Conservation (phyloP, 306 rosid genomes). For the Trifolium subterraneum region DNA sequence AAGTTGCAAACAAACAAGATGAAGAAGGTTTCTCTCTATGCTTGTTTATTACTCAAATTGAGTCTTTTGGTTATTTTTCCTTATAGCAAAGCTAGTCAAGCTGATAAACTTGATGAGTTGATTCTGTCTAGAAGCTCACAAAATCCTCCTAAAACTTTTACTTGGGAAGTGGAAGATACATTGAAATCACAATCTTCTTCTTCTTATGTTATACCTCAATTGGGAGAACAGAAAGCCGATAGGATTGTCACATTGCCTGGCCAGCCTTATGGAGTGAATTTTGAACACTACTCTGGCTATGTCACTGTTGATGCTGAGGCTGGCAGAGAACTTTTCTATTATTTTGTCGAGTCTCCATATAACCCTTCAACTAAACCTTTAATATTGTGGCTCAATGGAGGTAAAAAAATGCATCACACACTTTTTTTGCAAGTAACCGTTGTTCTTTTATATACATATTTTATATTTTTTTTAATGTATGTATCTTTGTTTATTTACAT, state of each 20-base stretch:
- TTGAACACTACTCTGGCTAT: conserved; percentile 67
- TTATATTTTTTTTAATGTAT: not conserved
- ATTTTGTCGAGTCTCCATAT: conserved; percentile 62
- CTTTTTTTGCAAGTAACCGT: not conserved
- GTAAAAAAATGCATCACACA: conserved; percentile 36
- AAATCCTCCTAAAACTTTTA: conserved; percentile 17
- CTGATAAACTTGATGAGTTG: conserved; percentile 49
- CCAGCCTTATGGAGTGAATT: conserved; percentile 59
- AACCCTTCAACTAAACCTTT: conserved; percentile 52
- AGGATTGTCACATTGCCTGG: conserved; percentile 62
- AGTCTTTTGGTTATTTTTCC: conserved; percentile 40
- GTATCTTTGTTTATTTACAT: not conserved
- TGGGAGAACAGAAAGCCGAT: conserved; percentile 44
- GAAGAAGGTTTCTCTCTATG: conserved; percentile 32
- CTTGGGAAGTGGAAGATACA: conserved; percentile 39
- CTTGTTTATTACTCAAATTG: conserved; percentile 34
- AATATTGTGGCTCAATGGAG: conserved; percentile 75
- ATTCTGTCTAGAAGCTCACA: conserved; percentile 43
- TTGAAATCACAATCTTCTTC: conserved; percentile 1
- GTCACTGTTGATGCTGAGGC: conserved; percentile 54
- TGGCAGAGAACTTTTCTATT: conserved; percentile 65
- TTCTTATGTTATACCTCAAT: conserved; percentile 32
- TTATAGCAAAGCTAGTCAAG: conserved; percentile 44
- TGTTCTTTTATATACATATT: not conserved
- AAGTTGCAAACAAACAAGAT: conserved; percentile 26